Base-by-base conservation (phyloP, 495 filamentous ascomycete genomes). In the Aspergillus wentii region DNA sequence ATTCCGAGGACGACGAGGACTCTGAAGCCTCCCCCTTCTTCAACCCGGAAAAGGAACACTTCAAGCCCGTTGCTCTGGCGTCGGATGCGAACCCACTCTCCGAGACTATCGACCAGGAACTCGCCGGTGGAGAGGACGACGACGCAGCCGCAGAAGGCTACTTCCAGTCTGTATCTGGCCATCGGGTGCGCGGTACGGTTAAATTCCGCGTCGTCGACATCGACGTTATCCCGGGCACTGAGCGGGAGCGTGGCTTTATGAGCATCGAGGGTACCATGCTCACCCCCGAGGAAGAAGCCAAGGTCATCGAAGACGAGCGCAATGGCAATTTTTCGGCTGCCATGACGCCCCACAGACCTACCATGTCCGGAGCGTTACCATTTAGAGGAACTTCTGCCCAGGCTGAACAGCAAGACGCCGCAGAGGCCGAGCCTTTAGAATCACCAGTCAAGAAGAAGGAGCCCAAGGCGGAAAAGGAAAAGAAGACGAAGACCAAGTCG, bases 241-340 rank as follows among this genome's bases (percentile, higher is more conserved):
- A 79, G 40, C 64, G 72, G 34, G 75, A 82, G 40, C 66, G 64
- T 37, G 73, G 78, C 0, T 81, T 85, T 51, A 44, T 86, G 46
- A 80, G 74, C 41, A 81, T 88, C 35, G 79, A 83, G 49, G 84
- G 83, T 4, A 85, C 80, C 15, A 74, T 88, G 66, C 61, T 86
- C 22, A 45, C 48, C 3, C 52, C 55, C 3, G 68, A 69, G 17
- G 72, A 74, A 29, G 72, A 76, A 41, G 48, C 46, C 8, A 44
- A 49, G 28, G 43, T 75, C 5, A 17, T 61, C 4, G 51, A 62
- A 35, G 49, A 64, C 14, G 71, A 75, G 46, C 44, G 49, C 9
- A 48, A 55, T 39, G 65, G 67, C 0, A 31, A 50, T 3, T 17
- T 49, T 7, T 33, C 38, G 8, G 23, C 55, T 7, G 33, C 35